These are phyloP conservation scores for Aspergillus eucalypticola DNA, from an alignment of 2,329 filamentous ascomycete species.

Conservation along the genomic window DNA sequence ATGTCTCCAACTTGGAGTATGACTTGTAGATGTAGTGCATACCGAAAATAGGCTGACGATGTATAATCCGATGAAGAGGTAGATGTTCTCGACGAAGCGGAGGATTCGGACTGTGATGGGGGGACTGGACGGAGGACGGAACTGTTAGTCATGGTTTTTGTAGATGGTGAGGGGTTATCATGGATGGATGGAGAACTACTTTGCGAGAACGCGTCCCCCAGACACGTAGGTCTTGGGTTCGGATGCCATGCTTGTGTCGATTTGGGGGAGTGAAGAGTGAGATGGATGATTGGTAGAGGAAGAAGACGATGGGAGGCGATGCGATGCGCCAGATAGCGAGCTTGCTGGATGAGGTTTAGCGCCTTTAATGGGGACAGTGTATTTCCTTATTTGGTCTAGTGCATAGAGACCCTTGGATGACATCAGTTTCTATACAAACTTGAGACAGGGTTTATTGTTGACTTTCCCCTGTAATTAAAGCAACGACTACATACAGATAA, in stretches of 20 bases:
- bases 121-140: conserved; percentile 35
- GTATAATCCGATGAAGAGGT: conserved; percentile 52
- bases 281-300: neutral
- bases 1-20: neutral
- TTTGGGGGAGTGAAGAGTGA: neutral
- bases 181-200: conserved; percentile 24
- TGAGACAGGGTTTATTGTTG: neutral
- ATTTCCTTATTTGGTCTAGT: neutral
- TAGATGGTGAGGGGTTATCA: no score
- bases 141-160: neutral
- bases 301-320: conserved; percentile 7
- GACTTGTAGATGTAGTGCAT: conserved; percentile 21
- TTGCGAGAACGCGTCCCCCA: conserved; percentile 40
- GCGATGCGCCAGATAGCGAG: neutral
- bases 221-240: conserved; percentile 41
- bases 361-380: neutral
- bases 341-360: neutral
- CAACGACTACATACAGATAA: no score
- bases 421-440: neutral
- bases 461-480: no score
- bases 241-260: conserved; percentile 33
- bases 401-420: neutral
- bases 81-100: conserved; percentile 44
- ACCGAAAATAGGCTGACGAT: conserved; percentile 52
- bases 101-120: conserved; percentile 47